Conservation (phyloP, 495 filamentous ascomycete genomes). For the Lepidopterella palustris region DNA sequence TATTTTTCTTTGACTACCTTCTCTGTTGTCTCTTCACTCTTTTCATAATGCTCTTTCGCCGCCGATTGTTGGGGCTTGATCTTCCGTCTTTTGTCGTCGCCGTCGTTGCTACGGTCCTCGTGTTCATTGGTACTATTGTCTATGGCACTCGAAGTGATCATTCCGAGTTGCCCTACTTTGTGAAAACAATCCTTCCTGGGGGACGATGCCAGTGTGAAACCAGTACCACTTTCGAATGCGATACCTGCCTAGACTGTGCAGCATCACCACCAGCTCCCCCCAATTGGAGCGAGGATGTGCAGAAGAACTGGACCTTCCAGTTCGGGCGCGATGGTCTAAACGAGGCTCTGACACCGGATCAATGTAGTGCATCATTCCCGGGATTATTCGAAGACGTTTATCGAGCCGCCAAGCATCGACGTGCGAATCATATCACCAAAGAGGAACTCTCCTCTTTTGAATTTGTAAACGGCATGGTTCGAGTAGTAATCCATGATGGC, state of each 20-base stretch:
- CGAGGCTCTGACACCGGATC: slow-evolving; percentile 22
- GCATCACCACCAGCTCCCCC: neutral
- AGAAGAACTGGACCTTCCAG: slow-evolving; percentile 34
- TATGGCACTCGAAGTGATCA: neutral
- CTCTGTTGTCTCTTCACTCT: neutral
- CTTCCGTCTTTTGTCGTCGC: neutral
- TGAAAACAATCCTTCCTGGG: neutral
- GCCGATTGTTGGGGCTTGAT: neutral
- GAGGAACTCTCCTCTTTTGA: slow-evolving; percentile 10
- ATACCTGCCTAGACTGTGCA: neutral
- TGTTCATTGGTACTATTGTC: neutral
- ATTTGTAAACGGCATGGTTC: slow-evolving; percentile 24
- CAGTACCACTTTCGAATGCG: neutral
- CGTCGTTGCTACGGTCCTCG: neutral
- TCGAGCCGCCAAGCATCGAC: slow-evolving; percentile 22
- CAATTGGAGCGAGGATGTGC: neutral
- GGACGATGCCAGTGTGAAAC: neutral
- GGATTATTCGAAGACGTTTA: slow-evolving; percentile 30
- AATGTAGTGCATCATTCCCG: slow-evolving; percentile 30
- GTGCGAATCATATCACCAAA: slow-evolving; percentile 30
- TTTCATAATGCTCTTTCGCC: neutral
- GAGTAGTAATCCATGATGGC: slow-evolving; percentile 29
- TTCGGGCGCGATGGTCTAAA: slow-evolving; percentile 24
- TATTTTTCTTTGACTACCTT: neutral
- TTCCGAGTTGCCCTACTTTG: neutral